Conservation (phyloP, 768 basidiomycete species). For the Lactifluus subvellereus region DNA sequence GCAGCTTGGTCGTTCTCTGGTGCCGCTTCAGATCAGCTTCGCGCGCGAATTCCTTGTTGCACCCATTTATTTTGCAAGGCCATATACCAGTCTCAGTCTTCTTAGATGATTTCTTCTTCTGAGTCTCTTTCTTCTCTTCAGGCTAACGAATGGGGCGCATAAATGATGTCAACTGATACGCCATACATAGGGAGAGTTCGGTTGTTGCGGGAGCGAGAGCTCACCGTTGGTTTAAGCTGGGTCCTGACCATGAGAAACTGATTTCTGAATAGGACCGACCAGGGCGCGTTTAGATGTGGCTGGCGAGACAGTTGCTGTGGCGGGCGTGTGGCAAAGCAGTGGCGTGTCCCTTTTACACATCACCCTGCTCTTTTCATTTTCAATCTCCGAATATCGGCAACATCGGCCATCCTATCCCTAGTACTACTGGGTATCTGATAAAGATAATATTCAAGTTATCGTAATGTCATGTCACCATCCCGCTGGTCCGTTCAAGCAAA, state of each 20-base stretch:
- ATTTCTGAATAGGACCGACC: conserved; percentile 8
- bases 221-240: conserved; percentile 32
- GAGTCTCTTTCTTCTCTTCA: conserved; percentile 40
- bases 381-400: conserved; percentile 20
- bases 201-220: conserved; percentile 32
- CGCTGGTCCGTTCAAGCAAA: conserved; percentile 59
- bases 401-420: conserved; percentile 3
- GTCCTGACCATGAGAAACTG: conserved; percentile 26
- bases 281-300: conserved; percentile 18
- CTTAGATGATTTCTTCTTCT: conserved; percentile 39
- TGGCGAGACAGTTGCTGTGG: conserved; percentile 23
- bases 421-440: not conserved
- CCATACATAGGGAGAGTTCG: conserved; percentile 13
- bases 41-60: conserved; percentile 75
- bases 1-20: conserved; percentile 72
- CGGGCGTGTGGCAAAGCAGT: conserved; percentile 22
- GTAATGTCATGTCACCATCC: conserved; percentile 27
- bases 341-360: conserved; percentile 21
- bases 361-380: not conserved
- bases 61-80: conserved; percentile 79
- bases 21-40: conserved; percentile 80
- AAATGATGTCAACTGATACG: conserved; percentile 19
- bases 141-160: conserved; percentile 27
- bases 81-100: conserved; percentile 52
- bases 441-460: not conserved